These are phyloP conservation scores for Allium fistulosum DNA, from an alignment of 106 monocot species.

Conservation along the genomic window DNA sequence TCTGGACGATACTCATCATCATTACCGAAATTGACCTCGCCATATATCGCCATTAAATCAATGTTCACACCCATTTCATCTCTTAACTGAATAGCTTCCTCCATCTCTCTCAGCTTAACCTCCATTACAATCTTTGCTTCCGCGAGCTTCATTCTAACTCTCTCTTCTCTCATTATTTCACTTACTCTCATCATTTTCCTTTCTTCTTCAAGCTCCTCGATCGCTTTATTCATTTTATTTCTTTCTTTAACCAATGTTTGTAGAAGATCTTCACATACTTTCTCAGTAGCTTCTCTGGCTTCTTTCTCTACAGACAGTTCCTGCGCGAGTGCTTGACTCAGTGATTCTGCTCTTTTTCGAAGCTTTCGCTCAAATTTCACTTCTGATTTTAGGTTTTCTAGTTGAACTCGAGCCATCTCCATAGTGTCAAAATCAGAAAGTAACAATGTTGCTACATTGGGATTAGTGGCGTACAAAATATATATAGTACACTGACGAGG, in stretches of 20 bases:
- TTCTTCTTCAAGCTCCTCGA: constrained; percentile 1
- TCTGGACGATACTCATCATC: too few species aligned
- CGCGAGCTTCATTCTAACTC: neutral
- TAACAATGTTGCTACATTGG: neutral
- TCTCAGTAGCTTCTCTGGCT: neutral
- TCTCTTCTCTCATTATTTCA: neutral
- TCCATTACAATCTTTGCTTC: neutral
- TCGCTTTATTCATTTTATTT: neutral
- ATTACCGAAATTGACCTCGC: too few species aligned
- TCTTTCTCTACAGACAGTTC: neutral
- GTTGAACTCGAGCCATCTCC: neutral
- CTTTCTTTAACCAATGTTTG: neutral
- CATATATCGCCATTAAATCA: too few species aligned
- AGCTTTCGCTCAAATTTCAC: neutral
- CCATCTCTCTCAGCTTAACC: neutral
- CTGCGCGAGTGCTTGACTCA: neutral
- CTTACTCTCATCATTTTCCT: neutral
- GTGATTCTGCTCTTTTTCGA: neutral
- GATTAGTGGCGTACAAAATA: neutral
- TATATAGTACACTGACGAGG: neutral
- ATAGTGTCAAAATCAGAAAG: neutral
- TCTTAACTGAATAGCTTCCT: neutral
- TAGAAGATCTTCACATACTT: neutral
- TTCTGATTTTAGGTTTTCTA: neutral
- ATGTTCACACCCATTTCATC: neutral